phyloP scores from a whole-genome alignment of 495 filamentous ascomycete genomes.

The Hypoxylon subgilvum region DNA sequence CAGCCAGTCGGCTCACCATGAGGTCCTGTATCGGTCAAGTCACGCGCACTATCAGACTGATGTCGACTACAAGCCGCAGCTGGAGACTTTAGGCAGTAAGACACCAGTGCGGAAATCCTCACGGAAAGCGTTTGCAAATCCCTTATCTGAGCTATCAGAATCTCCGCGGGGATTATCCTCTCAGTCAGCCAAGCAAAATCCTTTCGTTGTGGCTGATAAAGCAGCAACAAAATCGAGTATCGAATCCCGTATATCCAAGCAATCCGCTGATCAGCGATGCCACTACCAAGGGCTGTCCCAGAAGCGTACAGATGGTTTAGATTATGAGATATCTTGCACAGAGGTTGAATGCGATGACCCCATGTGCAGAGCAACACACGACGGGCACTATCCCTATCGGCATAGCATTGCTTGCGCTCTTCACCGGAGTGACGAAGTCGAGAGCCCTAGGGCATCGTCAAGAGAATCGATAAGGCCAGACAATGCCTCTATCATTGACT shows the following conservation, averaged over 20 bases:
- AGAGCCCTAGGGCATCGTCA: constrained; percentile 18
- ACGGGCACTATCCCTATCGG: constrained; percentile 42
- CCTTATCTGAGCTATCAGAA: background rate
- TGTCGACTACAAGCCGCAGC: background rate
- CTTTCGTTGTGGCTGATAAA: constrained; percentile 14
- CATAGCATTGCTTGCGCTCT: constrained; percentile 37
- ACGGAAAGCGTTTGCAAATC: background rate
- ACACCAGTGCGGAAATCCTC: background rate
- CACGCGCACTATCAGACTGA: background rate
- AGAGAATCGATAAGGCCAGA: background rate
- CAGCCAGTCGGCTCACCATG: background rate
- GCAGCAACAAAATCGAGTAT: background rate
- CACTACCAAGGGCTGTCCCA: background rate
- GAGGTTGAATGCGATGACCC: constrained; percentile 38
- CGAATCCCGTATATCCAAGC: background rate
- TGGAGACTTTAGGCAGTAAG: background rate
- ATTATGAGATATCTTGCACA: constrained; percentile 3
- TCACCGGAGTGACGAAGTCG: constrained; percentile 33
- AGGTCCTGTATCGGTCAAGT: background rate
- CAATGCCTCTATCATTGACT: background rate
- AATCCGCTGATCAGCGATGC: constrained; percentile 1
- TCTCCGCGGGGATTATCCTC: background rate
- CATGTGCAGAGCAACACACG: constrained; percentile 41
- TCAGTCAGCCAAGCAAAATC: constrained; percentile 10
- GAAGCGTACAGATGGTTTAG: background rate